phyloP scores from a whole-genome alignment of 345 rosid species.

The Camelina hispida region DNA sequence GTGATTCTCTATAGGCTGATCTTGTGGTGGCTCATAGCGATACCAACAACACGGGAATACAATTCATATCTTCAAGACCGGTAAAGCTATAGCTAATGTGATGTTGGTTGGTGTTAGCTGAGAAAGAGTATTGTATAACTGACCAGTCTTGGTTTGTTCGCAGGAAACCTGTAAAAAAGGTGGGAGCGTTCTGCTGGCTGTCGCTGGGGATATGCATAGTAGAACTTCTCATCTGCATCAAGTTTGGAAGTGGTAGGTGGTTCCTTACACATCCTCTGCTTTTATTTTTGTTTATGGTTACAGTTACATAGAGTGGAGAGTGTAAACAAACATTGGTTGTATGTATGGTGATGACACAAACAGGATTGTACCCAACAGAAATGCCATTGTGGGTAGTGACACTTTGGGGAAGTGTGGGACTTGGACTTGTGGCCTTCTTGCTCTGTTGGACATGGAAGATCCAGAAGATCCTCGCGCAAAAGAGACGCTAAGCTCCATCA shows the following conservation, averaged over 20 bases:
- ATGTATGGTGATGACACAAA: neutral
- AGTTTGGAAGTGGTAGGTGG: constrained; percentile 87
- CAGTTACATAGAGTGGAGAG: constrained; percentile 17
- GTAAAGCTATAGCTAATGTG: constrained; percentile 48
- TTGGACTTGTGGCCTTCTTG: constrained; percentile 59
- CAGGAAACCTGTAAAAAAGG: constrained; percentile 89
- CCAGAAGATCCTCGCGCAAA: constrained; percentile 60
- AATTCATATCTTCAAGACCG: constrained; percentile 94
- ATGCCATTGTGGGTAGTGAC: constrained; percentile 84
- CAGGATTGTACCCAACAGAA: constrained; percentile 84
- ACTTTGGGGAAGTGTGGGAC: constrained; percentile 75
- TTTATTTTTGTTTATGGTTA: neutral
- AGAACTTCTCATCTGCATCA: constrained; percentile 96
- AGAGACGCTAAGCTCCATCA: constrained; percentile 60
- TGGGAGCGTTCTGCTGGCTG: constrained; percentile 99
- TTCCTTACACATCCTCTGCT: constrained; percentile 22
- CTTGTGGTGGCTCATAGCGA: constrained; percentile 97
- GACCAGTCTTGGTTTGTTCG: constrained; percentile 15
- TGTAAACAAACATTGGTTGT: constrained; percentile 12
- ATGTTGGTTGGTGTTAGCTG: constrained; percentile 13
- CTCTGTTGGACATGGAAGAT: constrained; percentile 80
- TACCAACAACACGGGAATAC: constrained; percentile 96
- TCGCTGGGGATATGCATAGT: constrained; percentile 94
- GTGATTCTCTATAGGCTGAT: constrained; percentile 86
- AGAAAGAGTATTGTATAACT: constrained; percentile 11